Evolutionary conservation across 2,329 filamentous ascomycete species (phyloP), one percentile per base, ranked within the genome.

Genomic region (Nothophoma quercina): DNA sequence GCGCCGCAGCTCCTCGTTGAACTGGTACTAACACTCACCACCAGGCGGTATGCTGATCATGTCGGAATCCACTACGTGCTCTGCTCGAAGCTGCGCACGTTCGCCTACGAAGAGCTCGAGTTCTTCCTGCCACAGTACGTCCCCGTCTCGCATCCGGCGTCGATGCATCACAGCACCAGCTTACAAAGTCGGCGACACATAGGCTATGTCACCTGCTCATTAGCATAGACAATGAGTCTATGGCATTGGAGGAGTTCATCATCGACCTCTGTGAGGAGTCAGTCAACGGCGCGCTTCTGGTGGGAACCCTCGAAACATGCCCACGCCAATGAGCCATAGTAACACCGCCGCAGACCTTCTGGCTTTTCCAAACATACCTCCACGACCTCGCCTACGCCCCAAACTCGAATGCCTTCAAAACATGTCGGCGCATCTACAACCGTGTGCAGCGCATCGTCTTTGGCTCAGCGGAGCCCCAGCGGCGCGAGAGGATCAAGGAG

Each of bases 391-490:
- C 89, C 48, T 79, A 83, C 67, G 89, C 88, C 52, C 90, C 90
- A 2, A 88, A 89, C 70, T 88, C 88, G 56, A 85, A 87, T 65
- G 83, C 88, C 41, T 95, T 95, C 77, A 88, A 90, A 76, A 93
- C 89, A 41, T 93, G 90, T 70, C 85, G 89, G 54, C 82, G 91
- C 67, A 86, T 95, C 63, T 93, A 93, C 78, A 95, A 95, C 77
- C 91, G 91, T 75, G 89, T 95, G 30, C 90, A 95, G 75, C 87
- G 91, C 74, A 91, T 95, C 64, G 90, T 95, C 21, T 95, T 95
- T 72, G 90, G 90, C 16, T 81, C 89, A 19, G 82, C 87, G 26
- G 90, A 93, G 67, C 81, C 83, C 21, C 81, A 81, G 55, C 83
- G 86, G 51, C 81, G 86, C 60, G 88, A 91, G 64, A 88, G 88